Percentiles rank a stretch among this genome's conserved stretches.
These are phyloP conservation scores for Bruguiera hainesii DNA, from an alignment of 441 rosid species.

Conservation along the genomic window DNA sequence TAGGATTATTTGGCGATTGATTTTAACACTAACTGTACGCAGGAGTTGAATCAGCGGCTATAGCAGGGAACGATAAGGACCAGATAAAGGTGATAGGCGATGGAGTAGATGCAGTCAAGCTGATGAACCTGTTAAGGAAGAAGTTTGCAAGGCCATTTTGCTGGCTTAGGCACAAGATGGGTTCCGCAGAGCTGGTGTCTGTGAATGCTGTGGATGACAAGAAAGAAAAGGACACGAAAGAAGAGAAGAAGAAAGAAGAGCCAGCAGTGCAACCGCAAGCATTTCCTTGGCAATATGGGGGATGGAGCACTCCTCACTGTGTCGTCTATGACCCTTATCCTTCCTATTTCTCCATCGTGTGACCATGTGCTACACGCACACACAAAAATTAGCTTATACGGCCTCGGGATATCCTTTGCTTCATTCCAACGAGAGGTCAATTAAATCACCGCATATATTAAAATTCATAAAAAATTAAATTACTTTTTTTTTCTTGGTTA, in stretches of 20 bases:
- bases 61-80: conserved; percentile 20
- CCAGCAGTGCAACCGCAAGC: background rate
- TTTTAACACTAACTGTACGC: background rate
- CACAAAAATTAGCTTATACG: no score
- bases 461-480: no score
- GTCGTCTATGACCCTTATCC: no score
- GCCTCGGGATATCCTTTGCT: no score
- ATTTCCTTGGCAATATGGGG: background rate
- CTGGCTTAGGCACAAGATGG: background rate
- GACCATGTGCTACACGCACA: no score
- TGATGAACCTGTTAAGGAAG: conserved; percentile 20
- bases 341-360: no score
- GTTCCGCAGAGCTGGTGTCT: background rate
- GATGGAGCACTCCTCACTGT: no score
- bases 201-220: background rate
- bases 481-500: no score
- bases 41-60: conserved; percentile 29
- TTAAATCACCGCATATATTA: no score
- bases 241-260: no score
- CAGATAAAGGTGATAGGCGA: conserved; percentile 23
- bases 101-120: conserved; percentile 22
- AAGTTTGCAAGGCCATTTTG: conserved; percentile 2
- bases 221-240: background rate
- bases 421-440: no score
- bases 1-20: background rate